phyloP scores from a whole-genome alignment of 2,329 filamentous ascomycete genomes.

The Phaeosphaeriaceae sp. region DNA sequence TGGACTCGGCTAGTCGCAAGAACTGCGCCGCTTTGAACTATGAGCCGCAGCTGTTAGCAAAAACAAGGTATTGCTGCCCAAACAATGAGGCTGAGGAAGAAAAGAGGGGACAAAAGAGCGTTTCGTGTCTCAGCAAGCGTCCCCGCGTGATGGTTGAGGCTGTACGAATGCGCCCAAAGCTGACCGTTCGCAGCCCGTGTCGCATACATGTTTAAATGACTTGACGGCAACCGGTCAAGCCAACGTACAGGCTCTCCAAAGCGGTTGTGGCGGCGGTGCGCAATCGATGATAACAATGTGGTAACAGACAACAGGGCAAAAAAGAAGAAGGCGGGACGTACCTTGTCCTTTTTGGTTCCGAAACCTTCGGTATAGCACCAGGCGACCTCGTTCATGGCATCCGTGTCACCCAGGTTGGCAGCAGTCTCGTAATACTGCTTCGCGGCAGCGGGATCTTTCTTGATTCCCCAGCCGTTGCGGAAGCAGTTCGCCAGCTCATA shows the following conservation, averaged over 20 bases:
- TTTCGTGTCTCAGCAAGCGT: constrained; percentile 30
- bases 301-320: too few relatives aligned
- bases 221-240: constrained; percentile 35
- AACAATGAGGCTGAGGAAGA: constrained; percentile 46
- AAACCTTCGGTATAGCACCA: constrained; percentile 98
- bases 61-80: constrained; percentile 44
- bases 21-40: constrained; percentile 86
- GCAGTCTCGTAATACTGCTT: constrained; percentile 95
- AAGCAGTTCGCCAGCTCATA: constrained; percentile 94
- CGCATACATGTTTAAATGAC: constrained; percentile 21
- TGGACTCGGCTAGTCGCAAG: constrained; percentile 87
- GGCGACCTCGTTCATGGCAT: constrained; percentile 95
- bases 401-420: constrained; percentile 92
- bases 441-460: constrained; percentile 84
- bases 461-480: constrained; percentile 91
- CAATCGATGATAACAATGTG: constrained; percentile 6
- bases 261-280: constrained; percentile 10
- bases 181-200: constrained; percentile 30
- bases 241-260: constrained; percentile 8
- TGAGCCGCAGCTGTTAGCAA: constrained; percentile 49
- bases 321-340: too few relatives aligned
- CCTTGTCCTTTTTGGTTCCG: constrained; percentile 97
- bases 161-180: constrained; percentile 12
- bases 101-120: constrained; percentile 4
- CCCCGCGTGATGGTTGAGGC: constrained; percentile 33